Evolutionary conservation across 1,284 basidiomycete species (phyloP).

Genomic region (Cryptococcus floricola): DNA sequence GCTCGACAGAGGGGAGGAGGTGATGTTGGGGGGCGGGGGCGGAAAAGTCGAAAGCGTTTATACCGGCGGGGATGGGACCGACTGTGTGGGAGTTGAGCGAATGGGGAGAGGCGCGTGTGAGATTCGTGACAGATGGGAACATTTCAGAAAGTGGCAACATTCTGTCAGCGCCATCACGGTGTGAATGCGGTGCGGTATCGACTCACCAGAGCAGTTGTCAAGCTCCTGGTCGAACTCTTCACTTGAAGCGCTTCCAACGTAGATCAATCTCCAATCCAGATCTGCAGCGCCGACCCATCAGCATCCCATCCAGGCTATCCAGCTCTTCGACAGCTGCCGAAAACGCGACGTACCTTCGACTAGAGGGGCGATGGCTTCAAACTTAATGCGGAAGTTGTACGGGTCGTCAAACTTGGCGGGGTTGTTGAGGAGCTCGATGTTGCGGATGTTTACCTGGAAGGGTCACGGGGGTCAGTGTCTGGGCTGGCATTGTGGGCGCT

Average conservation of each 20-base stretch:
- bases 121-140: neutral
- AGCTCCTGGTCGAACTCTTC: conserved; percentile 93
- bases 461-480: neutral
- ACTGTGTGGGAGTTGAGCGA: conserved; percentile 49
- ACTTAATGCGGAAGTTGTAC: conserved; percentile 93
- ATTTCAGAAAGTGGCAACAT: too few relatives aligned
- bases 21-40: conserved; percentile 60
- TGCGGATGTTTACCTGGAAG: conserved; percentile 50
- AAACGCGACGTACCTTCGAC: conserved; percentile 65
- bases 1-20: conserved; percentile 64
- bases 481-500: neutral
- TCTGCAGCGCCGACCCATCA: conserved; percentile 56
- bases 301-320: neutral
- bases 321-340: neutral
- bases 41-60: conserved; percentile 97
- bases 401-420: conserved; percentile 85
- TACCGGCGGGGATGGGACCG: conserved; percentile 87
- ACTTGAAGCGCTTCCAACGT: conserved; percentile 89
- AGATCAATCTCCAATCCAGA: conserved; percentile 95
- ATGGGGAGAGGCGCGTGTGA: too few relatives aligned
- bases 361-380: conserved; percentile 91
- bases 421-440: conserved; percentile 78
- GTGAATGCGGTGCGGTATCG: too few relatives aligned
- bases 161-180: too few relatives aligned
- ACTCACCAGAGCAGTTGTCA: conserved; percentile 76